These are phyloP conservation scores for Mollisiaceae sp. DNA, from an alignment of 2,329 filamentous ascomycete genomes.

Conservation along the genomic window DNA sequence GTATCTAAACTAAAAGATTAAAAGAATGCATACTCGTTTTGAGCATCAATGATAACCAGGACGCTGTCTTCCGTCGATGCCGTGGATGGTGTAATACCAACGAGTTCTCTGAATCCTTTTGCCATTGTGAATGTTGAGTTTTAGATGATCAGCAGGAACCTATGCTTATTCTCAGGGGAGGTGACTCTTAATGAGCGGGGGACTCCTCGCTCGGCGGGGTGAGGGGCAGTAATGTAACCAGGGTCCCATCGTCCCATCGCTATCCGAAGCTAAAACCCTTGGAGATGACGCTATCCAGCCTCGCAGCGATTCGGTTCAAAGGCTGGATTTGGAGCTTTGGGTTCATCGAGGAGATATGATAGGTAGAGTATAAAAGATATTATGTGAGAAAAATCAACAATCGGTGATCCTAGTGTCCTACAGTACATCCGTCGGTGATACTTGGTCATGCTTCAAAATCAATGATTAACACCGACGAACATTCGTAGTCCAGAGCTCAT, in stretches of 20 bases:
- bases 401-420: background rate
- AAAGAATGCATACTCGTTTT: constrained; percentile 64
- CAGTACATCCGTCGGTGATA: no score
- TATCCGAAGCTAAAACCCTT: background rate
- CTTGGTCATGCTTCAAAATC: background rate
- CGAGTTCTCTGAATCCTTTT: constrained; percentile 38
- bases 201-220: background rate
- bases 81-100: constrained; percentile 60
- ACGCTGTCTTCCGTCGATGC: constrained; percentile 63
- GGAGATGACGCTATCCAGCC: background rate
- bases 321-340: background rate
- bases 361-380: background rate
- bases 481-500: no score
- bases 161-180: background rate
- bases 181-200: background rate
- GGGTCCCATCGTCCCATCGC: background rate
- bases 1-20: no score
- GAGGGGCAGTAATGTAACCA: background rate
- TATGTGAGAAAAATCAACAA: background rate
- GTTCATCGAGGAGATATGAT: background rate
- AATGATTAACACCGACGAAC: background rate
- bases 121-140: constrained; percentile 26
- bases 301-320: background rate
- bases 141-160: no score
- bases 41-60: constrained; percentile 72